Conservation (phyloP, 495 filamentous ascomycete genomes). For the Aspergillus homomorphus region DNA sequence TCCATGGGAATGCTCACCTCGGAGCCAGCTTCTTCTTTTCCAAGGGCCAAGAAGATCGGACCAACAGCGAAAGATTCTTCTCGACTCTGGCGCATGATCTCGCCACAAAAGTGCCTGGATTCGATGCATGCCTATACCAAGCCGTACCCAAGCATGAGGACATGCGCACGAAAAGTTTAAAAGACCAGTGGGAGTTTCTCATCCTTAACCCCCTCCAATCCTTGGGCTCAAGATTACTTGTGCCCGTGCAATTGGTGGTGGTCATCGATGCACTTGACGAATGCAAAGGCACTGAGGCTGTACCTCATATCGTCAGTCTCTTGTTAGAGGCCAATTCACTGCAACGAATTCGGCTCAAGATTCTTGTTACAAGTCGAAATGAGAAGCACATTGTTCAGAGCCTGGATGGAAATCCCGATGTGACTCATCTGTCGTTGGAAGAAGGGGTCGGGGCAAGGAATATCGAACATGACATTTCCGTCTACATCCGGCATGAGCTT, state of each 20-base stretch:
- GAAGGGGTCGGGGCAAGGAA: background rate
- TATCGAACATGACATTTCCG: background rate
- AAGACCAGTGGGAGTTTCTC: background rate
- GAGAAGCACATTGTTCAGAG: background rate
- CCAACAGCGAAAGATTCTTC: background rate
- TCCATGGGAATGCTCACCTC: background rate
- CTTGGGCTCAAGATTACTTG: background rate
- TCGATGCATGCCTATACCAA: background rate
- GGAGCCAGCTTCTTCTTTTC: background rate
- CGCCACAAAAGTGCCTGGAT: background rate
- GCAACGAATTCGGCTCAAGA: background rate
- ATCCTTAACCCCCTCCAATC: background rate
- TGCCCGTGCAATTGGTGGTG: background rate
- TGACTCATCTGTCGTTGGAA: background rate
- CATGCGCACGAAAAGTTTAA: background rate
- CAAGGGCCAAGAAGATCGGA: background rate
- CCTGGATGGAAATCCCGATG: background rate
- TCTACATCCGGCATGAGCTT: background rate
- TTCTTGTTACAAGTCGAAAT: background rate
- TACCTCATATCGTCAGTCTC: background rate
- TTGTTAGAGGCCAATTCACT: background rate
- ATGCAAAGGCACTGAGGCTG: background rate
- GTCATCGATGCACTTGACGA: constrained; percentile 2
- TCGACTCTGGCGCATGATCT: background rate
- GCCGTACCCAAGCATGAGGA: background rate